Conservation (phyloP, 768 basidiomycete genomes). For the Boletus insuetus region DNA sequence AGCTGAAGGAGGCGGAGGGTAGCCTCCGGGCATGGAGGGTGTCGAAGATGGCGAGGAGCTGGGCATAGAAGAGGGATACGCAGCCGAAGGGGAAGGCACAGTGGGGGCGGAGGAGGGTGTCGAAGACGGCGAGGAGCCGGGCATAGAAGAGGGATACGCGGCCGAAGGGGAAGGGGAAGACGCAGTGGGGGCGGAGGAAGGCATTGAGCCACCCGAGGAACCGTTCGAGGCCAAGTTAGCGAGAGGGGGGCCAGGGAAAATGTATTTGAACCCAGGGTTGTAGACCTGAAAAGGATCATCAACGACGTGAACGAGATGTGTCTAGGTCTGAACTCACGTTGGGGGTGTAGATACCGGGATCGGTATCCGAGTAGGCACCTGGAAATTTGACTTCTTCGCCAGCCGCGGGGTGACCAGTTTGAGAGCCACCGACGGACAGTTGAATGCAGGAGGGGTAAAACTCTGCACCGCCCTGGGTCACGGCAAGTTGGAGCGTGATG, state of each 20-base stretch:
- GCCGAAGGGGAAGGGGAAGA: neutral
- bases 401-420: slow-evolving; percentile 19
- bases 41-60: neutral
- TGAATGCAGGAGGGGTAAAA: slow-evolving; percentile 31
- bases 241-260: slow-evolving; percentile 52
- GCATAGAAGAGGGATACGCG: neutral
- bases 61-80: neutral
- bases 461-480: slow-evolving; percentile 49
- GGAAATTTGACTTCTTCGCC: slow-evolving; percentile 55
- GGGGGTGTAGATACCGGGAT: slow-evolving; percentile 63
- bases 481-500: slow-evolving; percentile 69
- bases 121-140: neutral
- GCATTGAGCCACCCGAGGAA: neutral
- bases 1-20: neutral
- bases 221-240: slow-evolving; percentile 19
- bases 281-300: slow-evolving; percentile 18
- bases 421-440: slow-evolving; percentile 26
- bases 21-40: slow-evolving; percentile 3
- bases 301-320: neutral
- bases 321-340: slow-evolving; percentile 29
- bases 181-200: neutral
- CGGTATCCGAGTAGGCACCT: slow-evolving; percentile 65
- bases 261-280: slow-evolving; percentile 34
- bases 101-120: neutral
- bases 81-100: neutral